Evolutionary conservation across 2,329 filamentous ascomycete species (phyloP).

Genomic region (Didymella lethalis): DNA sequence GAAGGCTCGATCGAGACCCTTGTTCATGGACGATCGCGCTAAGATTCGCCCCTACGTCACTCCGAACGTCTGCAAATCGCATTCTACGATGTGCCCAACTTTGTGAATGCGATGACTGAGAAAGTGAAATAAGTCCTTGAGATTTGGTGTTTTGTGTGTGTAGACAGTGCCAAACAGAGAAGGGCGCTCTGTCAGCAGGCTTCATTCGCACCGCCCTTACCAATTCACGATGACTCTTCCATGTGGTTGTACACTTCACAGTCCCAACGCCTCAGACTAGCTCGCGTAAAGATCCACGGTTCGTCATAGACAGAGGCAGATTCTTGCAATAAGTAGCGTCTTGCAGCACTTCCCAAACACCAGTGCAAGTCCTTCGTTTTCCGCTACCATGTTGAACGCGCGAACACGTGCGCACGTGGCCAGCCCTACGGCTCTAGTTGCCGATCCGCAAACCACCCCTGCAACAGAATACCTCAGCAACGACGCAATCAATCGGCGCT

Average conservation of each 20-base stretch:
- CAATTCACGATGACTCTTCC: conserved; percentile 47
- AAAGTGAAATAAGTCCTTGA: neutral
- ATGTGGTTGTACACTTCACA: conserved; percentile 43
- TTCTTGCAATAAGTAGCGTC: conserved; percentile 8
- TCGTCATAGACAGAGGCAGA: conserved; percentile 14
- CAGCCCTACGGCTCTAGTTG: conserved; percentile 25
- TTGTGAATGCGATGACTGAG: neutral
- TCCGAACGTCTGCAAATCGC: conserved; percentile 14
- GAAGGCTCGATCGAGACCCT: conserved; percentile 28
- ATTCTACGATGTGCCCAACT: conserved; percentile 4
- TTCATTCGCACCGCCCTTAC: conserved; percentile 38
- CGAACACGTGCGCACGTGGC: conserved; percentile 48
- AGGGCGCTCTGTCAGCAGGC: conserved; percentile 30
- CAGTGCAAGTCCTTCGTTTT: neutral
- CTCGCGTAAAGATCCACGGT: neutral
- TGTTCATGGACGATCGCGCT: conserved; percentile 38
- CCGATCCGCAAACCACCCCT: conserved; percentile 27
- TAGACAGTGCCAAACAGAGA: conserved; percentile 3
- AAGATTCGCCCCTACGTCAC: conserved; percentile 33
- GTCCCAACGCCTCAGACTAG: conserved; percentile 10
- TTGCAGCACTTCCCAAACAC: neutral
- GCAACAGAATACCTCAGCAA: conserved; percentile 22
- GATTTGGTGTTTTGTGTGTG: neutral
- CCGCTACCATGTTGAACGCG: conserved; percentile 37
- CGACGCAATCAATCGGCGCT: conserved; percentile 16